Base-by-base conservation (phyloP, 2,329 filamentous ascomycete species). In the Xylariaceae sp. region DNA sequence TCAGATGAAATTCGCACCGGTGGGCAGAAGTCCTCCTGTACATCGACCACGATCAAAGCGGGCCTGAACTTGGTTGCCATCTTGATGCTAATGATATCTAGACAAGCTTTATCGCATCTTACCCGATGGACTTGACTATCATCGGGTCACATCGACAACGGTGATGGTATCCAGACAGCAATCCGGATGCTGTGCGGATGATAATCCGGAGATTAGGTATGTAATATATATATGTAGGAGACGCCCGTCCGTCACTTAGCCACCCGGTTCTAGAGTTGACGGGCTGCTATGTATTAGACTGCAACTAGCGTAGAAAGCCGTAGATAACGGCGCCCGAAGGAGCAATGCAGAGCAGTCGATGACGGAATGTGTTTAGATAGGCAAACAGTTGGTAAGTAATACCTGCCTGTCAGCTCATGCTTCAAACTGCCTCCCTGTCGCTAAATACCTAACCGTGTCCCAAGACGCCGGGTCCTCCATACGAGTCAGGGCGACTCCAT, bases 11-110 rank as follows among this genome's bases (percentile, higher is more conserved):
- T 45, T 35, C 87, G 77, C 76, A 94, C 91, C 10, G 92, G 92
- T 60, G 90, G 89, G 73, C 91, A 96, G 74, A 97, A 97, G 77
- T 97, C 93, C 74, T 97, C 88, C 75, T 97, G 94, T 70, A 96
- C 81, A 74, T 97, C 92, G 56, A 96, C 88, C 9, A 96, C 82
- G 52, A 96, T 75, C 23, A 85, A 75, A 2, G 82, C 82, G 2
- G 82, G 79, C 53, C 70, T 76, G 61, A 81, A 82, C 3, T 62
- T 54, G 56, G 57, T 62, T 4, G 62, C 47, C 70, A 72, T 72
- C 1, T 50, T 56, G 37, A 13, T 30, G 23, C 23, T 30, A 30
- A 30, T 30, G 23, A 30, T 30, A 2, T 30, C 23, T 30, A 30
- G 23, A 30, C 23, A 30, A 30, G 23, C 23, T 30, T 30, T 30